phyloP scores from a whole-genome alignment of 2,329 filamentous ascomycete species.

The Hypoxylon sp. region DNA sequence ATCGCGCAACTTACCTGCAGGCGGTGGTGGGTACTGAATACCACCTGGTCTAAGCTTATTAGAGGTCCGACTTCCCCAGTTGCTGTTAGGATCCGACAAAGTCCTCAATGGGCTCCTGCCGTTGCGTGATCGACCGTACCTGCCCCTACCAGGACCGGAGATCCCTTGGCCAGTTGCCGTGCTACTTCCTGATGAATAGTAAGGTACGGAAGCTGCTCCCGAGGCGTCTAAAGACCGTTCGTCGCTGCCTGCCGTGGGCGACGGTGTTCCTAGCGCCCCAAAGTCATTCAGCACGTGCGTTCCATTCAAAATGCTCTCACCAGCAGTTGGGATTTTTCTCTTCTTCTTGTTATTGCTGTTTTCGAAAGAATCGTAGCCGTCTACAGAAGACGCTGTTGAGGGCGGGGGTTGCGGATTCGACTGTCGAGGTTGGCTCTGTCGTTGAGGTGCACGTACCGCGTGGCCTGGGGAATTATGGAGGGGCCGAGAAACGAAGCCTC shows the following conservation, averaged over 20 bases:
- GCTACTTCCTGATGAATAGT: constrained; percentile 63
- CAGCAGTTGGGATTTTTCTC: constrained; percentile 93
- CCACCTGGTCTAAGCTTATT: constrained; percentile 62
- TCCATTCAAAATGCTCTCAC: constrained; percentile 69
- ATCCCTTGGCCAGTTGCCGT: constrained; percentile 75
- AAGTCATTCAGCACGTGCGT: constrained; percentile 57
- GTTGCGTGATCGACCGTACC: constrained; percentile 77
- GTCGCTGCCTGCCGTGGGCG: constrained; percentile 52
- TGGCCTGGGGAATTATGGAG: constrained; percentile 61
- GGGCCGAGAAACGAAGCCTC: constrained; percentile 58
- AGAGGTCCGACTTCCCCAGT: constrained; percentile 64
- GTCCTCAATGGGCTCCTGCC: constrained; percentile 73
- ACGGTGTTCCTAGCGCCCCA: constrained; percentile 51
- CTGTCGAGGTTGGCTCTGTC: constrained; percentile 60
- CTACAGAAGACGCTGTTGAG: constrained; percentile 77
- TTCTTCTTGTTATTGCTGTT: constrained; percentile 99
- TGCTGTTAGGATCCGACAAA: constrained; percentile 68
- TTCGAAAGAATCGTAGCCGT: constrained; percentile 97
- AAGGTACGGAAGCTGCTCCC: constrained; percentile 51
- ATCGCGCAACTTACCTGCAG: constrained; percentile 58
- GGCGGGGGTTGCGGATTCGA: constrained; percentile 68
- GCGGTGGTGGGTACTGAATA: constrained; percentile 53
- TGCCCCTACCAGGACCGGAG: constrained; percentile 85
- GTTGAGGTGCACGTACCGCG: constrained; percentile 58
- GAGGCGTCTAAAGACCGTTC: constrained; percentile 52